Percentiles rank a stretch among this genome's conserved stretches.
phyloP scores from a whole-genome alignment of 345 rosid genomes.

The Populus ilicifolia region DNA sequence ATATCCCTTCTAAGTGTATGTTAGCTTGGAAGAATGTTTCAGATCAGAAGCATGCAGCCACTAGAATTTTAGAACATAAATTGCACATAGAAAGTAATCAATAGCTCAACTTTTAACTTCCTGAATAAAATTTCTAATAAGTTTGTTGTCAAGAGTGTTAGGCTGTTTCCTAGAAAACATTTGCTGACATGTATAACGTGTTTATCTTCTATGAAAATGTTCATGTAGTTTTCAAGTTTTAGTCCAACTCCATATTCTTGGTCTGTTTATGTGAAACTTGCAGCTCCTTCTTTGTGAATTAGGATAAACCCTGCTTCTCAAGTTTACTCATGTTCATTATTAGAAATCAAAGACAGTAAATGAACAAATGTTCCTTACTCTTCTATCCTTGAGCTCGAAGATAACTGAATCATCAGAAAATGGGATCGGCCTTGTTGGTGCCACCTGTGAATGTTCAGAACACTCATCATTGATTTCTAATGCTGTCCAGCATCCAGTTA shows the following conservation, averaged over 20 bases:
- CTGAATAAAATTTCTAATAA: neutral
- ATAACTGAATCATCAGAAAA: conserved; percentile 51
- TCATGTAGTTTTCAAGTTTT: too few species aligned
- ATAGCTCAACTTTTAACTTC: neutral
- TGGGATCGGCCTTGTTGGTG: conserved; percentile 56
- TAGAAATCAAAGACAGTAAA: neutral
- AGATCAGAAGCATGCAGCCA: neutral
- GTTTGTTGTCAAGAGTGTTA: neutral
- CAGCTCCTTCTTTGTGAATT: neutral
- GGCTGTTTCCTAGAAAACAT: neutral
- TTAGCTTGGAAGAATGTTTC: neutral
- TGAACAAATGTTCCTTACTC: conserved; percentile 43
- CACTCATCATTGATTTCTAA: conserved; percentile 7
- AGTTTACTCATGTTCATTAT: neutral
- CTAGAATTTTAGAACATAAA: neutral
- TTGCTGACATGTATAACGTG: too few species aligned
- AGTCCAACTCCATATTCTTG: too few species aligned
- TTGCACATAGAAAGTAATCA: neutral
- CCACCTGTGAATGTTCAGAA: conserved; percentile 41
- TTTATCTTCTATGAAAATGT: too few species aligned
- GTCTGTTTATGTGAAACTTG: too few species aligned
- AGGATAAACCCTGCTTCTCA: neutral
- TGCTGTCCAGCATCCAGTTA: conserved; percentile 6
- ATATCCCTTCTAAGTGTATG: neutral
- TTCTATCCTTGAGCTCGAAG: conserved; percentile 63